phyloP scores from a whole-genome alignment of 2,329 filamentous ascomycete genomes.

The Cucurbitaria berberidis region DNA sequence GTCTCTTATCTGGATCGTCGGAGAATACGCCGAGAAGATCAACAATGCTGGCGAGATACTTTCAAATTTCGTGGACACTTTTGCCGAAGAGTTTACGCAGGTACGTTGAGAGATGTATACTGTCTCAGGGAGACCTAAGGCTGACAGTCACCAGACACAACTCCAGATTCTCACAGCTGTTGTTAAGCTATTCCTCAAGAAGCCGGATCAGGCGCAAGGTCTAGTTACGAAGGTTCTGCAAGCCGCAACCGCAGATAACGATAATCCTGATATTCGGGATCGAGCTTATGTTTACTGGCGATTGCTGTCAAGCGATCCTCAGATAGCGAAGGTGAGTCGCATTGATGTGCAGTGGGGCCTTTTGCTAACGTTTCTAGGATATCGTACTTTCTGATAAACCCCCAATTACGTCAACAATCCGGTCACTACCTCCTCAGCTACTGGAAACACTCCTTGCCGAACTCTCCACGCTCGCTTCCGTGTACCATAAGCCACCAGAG shows the following conservation, averaged over 20 bases:
- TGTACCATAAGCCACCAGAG: constrained; percentile 98
- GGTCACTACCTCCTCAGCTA: constrained; percentile 79
- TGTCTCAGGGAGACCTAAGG: background rate
- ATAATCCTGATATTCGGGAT: constrained; percentile 97
- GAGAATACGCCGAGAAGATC: constrained; percentile 99
- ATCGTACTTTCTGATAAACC: constrained; percentile 95
- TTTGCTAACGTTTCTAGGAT: constrained; percentile 56
- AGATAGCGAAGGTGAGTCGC: constrained; percentile 76
- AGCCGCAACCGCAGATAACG: constrained; percentile 88
- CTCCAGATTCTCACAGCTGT: constrained; percentile 96
- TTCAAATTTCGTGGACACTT: constrained; percentile 87
- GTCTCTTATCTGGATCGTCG: constrained; percentile 97
- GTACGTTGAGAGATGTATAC: constrained; percentile 54
- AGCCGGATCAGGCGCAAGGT: constrained; percentile 87
- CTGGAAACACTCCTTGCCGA: constrained; percentile 90
- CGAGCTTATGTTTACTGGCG: constrained; percentile 99
- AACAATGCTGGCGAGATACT: constrained; percentile 97
- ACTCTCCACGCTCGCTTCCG: constrained; percentile 91
- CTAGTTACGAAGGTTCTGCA: constrained; percentile 95
- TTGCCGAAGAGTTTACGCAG: constrained; percentile 96
- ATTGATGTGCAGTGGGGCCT: background rate
- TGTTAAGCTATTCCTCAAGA: constrained; percentile 96
- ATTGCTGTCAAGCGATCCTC: constrained; percentile 86
- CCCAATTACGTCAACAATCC: constrained; percentile 92
- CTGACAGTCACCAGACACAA: constrained; percentile 73